These are phyloP conservation scores for Monosporozyma yasuniensis DNA, from an alignment of 805 yeast species.

Conservation along the genomic window DNA sequence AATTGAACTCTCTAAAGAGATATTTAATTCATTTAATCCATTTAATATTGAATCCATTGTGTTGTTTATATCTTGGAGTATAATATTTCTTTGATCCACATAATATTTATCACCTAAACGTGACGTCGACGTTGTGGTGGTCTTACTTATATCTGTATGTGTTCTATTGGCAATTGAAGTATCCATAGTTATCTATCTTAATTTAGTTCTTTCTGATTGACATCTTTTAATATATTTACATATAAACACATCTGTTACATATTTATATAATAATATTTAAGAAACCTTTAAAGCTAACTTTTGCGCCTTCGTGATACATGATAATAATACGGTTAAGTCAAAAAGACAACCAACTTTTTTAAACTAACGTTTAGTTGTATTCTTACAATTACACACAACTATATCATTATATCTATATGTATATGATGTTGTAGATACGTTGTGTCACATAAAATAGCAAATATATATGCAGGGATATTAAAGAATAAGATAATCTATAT, in stretches of 20 bases:
- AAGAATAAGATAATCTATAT: background rate
- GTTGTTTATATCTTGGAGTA: constrained; percentile 25
- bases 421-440: background rate
- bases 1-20: constrained; percentile 56
- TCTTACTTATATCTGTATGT: background rate
- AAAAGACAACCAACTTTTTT: background rate
- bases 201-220: too few species aligned
- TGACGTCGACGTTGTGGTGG: background rate
- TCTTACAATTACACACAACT: background rate
- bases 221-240: too few species aligned
- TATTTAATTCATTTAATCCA: constrained; percentile 55
- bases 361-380: background rate
- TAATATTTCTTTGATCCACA: constrained; percentile 24
- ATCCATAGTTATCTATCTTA: background rate
- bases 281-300: background rate
- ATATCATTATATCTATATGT: background rate
- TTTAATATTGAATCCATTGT: constrained; percentile 57
- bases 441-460: background rate
- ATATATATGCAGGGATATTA: background rate
- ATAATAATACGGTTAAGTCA: too few species aligned
- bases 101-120: constrained; percentile 17
- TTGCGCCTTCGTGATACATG: background rate
- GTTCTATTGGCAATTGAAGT: background rate
- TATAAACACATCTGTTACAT: too few species aligned
- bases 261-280: background rate